A percentile compares a stretch with the other conserved stretches of the same genome.
phyloP scores from a whole-genome alignment of 2,329 filamentous ascomycete species.

The Nothomitra cinnamomea region DNA sequence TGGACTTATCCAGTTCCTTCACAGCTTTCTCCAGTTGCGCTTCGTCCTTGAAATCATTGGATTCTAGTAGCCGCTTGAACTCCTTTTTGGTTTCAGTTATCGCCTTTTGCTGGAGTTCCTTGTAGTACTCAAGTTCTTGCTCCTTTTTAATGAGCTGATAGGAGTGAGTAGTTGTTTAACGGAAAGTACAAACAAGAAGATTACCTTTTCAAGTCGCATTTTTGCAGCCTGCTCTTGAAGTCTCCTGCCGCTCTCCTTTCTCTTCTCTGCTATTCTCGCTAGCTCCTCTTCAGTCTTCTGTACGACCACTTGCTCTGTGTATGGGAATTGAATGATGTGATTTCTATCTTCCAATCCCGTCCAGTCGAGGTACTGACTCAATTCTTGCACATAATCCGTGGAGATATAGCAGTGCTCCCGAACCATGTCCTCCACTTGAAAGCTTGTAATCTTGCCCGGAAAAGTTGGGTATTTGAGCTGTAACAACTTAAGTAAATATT shows the following conservation, averaged over 20 bases:
- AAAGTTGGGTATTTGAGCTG: slow-evolving; percentile 84
- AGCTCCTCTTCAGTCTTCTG: slow-evolving; percentile 94
- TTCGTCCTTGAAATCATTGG: slow-evolving; percentile 86
- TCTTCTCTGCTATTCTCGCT: slow-evolving; percentile 74
- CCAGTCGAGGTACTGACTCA: slow-evolving; percentile 71
- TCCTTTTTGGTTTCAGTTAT: slow-evolving; percentile 79
- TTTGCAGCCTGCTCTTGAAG: slow-evolving; percentile 93
- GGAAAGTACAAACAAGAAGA: slow-evolving; percentile 7
- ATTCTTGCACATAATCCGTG: slow-evolving; percentile 62
- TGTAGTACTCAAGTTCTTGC: slow-evolving; percentile 87
- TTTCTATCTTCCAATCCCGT: slow-evolving; percentile 80
- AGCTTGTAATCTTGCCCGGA: slow-evolving; percentile 66
- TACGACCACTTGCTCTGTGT: slow-evolving; percentile 71
- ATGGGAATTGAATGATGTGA: slow-evolving; percentile 81
- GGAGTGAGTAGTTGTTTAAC: background rate
- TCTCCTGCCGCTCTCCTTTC: slow-evolving; percentile 82
- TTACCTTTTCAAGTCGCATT: slow-evolving; percentile 72
- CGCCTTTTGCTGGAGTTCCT: slow-evolving; percentile 58
- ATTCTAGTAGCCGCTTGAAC: slow-evolving; percentile 66
- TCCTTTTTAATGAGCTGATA: slow-evolving; percentile 68
- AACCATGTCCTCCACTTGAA: slow-evolving; percentile 76
- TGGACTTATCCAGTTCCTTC: slow-evolving; percentile 76
- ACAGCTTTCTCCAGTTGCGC: slow-evolving; percentile 67
- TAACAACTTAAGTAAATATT: slow-evolving; percentile 81
- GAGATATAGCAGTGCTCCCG: slow-evolving; percentile 83